These are phyloP conservation scores for Pseudocercospora eumusae DNA, from an alignment of 2,329 filamentous ascomycete species.

Conservation along the genomic window DNA sequence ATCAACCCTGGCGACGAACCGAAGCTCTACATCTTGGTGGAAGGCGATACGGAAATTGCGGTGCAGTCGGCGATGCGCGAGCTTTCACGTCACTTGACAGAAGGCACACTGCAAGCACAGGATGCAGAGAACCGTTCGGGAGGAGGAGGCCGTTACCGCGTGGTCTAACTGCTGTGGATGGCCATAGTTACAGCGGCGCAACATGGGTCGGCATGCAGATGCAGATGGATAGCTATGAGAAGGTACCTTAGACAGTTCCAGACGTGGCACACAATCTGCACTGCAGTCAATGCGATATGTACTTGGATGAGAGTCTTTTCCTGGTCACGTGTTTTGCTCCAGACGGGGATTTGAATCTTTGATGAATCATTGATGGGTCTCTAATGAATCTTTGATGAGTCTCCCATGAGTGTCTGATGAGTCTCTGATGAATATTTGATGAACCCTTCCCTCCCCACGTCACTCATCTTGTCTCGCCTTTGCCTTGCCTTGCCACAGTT, in stretches of 20 bases:
- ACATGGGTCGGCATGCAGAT: background rate
- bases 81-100: constrained; percentile 81
- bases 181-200: background rate
- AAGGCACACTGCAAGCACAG: constrained; percentile 85
- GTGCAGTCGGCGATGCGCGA: constrained; percentile 90
- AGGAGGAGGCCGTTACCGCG: constrained; percentile 74
- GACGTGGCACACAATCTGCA: background rate
- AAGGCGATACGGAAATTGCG: constrained; percentile 91
- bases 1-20: constrained; percentile 73
- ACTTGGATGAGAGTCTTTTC: background rate
- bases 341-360: background rate
- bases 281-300: background rate
- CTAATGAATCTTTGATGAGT: no score
- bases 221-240: background rate
- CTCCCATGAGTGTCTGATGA: no score
- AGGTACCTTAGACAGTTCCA: background rate
- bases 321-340: background rate
- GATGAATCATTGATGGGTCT: no score
- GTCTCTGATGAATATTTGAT: no score
- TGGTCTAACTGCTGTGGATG: constrained; percentile 58
- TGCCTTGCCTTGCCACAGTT: no score
- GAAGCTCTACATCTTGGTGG: constrained; percentile 97
- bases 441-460: no score
- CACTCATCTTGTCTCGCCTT: no score
- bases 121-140: constrained; percentile 81